These are phyloP conservation scores for Platanthera zijinensis DNA, from an alignment of 106 monocot genomes.

Conservation along the genomic window DNA sequence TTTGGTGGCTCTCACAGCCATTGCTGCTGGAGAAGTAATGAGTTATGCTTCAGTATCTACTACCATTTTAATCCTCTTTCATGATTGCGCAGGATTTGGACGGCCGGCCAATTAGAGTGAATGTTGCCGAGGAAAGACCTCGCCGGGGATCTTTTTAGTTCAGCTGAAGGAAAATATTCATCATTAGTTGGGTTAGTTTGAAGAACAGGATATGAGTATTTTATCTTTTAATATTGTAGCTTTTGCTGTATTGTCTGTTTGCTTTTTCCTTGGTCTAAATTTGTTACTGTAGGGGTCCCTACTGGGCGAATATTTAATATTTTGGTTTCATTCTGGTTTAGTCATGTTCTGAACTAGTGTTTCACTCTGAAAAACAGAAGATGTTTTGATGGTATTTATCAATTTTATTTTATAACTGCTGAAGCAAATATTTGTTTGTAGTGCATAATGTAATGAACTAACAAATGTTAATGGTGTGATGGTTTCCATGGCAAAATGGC, in stretches of 20 bases:
- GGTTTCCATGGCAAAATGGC: too few species aligned
- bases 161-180: background rate
- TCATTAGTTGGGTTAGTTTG: background rate
- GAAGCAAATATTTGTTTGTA: too few species aligned
- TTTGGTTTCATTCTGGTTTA: too few species aligned
- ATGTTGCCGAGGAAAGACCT: slow-evolving; percentile 63
- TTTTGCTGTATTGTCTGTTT: background rate
- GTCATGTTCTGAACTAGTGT: too few species aligned
- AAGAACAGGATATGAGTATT: background rate
- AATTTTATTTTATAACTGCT: too few species aligned
- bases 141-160: slow-evolving; percentile 20
- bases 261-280: background rate
- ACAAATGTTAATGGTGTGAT: too few species aligned
- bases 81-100: slow-evolving; percentile 52
- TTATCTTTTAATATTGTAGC: background rate
- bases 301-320: too few species aligned
- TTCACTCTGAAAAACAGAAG: too few species aligned
- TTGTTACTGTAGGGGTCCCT: too few species aligned
- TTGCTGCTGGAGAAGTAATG: background rate
- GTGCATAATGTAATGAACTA: too few species aligned
- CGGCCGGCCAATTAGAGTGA: slow-evolving; percentile 66
- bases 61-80: background rate
- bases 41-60: background rate
- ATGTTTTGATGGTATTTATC: too few species aligned
- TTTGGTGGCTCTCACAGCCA: background rate